Base-by-base conservation (phyloP, 2,329 filamentous ascomycete species). In the Fusarium decemcellulare region DNA sequence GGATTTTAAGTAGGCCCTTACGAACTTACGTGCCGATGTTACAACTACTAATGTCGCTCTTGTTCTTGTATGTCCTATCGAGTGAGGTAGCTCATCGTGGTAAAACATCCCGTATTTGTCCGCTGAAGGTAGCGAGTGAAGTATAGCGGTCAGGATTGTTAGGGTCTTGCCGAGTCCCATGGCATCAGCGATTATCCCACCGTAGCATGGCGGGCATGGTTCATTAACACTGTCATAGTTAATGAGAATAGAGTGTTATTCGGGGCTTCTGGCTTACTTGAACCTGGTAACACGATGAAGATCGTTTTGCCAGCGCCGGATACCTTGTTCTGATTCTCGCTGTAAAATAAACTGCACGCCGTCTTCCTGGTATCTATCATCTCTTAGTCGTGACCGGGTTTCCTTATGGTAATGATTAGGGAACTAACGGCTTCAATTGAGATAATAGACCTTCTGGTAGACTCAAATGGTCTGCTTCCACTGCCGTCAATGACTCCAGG, bases 151-250 rank as follows among this genome's bases (percentile, higher is more conserved):
- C 8, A 66, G 44, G 42, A 63, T 62, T 1, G 59, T 63, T 15
- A 66, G 18, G n/a, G 63, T 66, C 15, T 66, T 66, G 3, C 63
- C 63, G 8, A 66, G 55, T 12, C 63, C 63, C 63, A 66, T 66
- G 2, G 47, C 48, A 14, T 66, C 63, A 7, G 63, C 63, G 3
- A 66, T 47, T 7, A 66, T 39, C 9, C 63, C 63, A 1, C 63
- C 63, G 2, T 32, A 51, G 1, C 6, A 34, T 27, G 6, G 18
- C 32, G 29, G 27, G 11, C 14, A 7, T 12, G 10, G 16, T 39
- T 18, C 8, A 15, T 14, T 8, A n/a, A 16, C 30, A 14, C 5
- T 23, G 11, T 23, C 4, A 30, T 9, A 27, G 34, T 30, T 18
- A 42, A 9, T n/a, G 7, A n/a, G n/a, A 14, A 7, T 15, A 15